These are phyloP conservation scores for Moringa oleifera DNA, from an alignment of 345 rosid species.

Conservation along the genomic window DNA sequence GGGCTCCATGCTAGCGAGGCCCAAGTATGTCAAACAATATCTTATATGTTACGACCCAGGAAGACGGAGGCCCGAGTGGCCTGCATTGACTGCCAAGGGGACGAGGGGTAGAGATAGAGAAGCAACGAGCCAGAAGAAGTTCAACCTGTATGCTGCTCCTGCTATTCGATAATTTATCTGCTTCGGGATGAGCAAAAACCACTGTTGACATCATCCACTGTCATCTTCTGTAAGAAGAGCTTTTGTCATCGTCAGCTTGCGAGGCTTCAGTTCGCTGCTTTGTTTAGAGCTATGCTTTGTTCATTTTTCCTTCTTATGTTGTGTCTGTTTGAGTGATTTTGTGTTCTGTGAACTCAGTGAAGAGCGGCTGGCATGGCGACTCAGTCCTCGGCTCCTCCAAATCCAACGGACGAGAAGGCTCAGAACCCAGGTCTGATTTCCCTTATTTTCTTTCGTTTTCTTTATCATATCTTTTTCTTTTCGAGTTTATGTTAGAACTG, in stretches of 20 bases:
- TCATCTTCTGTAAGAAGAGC: conserved; percentile 2
- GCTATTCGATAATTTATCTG: no score
- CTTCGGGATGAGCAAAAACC: conserved; percentile 20
- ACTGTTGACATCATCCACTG: conserved; percentile 9
- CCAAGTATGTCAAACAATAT: no score
- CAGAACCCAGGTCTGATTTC: conserved; percentile 27
- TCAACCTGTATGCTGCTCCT: no score
- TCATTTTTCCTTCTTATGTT: not conserved
- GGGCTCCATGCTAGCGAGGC: no score
- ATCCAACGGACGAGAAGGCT: conserved; percentile 19
- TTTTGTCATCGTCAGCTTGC: not conserved
- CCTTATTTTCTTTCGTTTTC: not conserved
- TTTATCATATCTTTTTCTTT: not conserved
- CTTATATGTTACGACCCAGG: no score
- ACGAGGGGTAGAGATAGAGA: no score
- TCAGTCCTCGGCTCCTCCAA: conserved; percentile 29
- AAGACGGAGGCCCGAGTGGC: no score
- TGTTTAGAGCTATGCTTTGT: not conserved
- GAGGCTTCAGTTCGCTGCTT: not conserved
- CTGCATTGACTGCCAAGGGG: no score
- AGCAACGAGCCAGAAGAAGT: no score
- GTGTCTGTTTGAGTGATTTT: not conserved
- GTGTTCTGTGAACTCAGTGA: conserved; percentile 1
- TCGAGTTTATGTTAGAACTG: no score
- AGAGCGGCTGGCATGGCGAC: conserved; percentile 25